Evolutionary conservation across 1,284 basidiomycete species (phyloP).

Genomic region (Marasmius oreades): DNA sequence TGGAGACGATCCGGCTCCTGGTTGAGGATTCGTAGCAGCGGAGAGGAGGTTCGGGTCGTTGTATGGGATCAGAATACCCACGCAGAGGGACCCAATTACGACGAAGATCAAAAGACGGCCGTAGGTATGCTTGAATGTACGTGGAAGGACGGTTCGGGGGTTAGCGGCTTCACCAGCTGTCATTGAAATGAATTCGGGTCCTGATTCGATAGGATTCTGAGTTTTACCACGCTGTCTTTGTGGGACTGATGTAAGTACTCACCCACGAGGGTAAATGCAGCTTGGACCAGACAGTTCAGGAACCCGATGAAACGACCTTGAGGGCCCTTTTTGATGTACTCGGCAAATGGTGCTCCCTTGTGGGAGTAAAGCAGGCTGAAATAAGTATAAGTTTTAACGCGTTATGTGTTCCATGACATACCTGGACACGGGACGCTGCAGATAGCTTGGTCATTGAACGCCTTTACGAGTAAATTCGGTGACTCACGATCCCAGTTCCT

Average conservation of each 20-base stretch:
- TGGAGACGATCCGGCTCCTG: conserved; percentile 55
- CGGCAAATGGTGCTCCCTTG: conserved; percentile 41
- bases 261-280: conserved; percentile 44
- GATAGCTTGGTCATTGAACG: background rate
- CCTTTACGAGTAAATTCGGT: background rate
- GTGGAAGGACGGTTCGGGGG: conserved; percentile 38
- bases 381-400: no score
- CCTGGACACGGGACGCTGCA: background rate
- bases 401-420: no score
- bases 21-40: conserved; percentile 42
- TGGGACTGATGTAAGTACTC: background rate
- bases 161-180: conserved; percentile 42
- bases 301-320: conserved; percentile 44
- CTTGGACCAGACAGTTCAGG: conserved; percentile 44
- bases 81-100: conserved; percentile 50
- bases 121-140: conserved; percentile 41
- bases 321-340: conserved; percentile 37
- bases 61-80: conserved; percentile 69
- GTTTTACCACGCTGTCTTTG: background rate
- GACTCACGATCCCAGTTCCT: conserved; percentile 51
- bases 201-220: no score
- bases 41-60: conserved; percentile 52
- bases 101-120: conserved; percentile 50
- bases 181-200: conserved; percentile 48
- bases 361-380: background rate